Base-by-base conservation (phyloP, 176 grass and related monocot genomes). In the Carex pumila region DNA sequence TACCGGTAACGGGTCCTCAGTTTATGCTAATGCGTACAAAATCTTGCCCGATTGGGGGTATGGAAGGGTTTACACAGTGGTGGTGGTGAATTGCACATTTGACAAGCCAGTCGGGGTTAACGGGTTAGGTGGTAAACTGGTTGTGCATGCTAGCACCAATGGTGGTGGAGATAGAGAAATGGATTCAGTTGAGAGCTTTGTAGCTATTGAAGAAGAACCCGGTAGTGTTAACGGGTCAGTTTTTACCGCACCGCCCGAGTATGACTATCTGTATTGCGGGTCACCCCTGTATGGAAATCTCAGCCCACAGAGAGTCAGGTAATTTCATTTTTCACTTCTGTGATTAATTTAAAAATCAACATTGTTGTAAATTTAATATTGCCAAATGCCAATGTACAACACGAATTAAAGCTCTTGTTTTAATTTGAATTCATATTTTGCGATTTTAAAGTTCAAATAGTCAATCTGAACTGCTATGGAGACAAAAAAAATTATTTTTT, bases 31-130 rank as follows among this genome's bases (percentile, higher is more conserved):
- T 47, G 92, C 74, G 25, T 92, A 90, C 85, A 90, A 86, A 84
- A 94, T 97, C 85, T 92, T 97, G 12, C 94, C 94, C 15, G 94
- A 97, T 84, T 97, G 92, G 94, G 94, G 94, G 15, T 97, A 97
- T 61, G 94, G 94, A 41, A 90, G 90, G 79, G 81, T 94, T 57
- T 97, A 97, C 90, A 94, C 90, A 15, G 83, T 78, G 50, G 90
- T 97, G 53, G 77, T 97, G 31, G 92, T 97, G 41, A 97, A 97
- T 74, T 97, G 94, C 86, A 97, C 90, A 0, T 97, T 97, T 81
- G 85, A 89, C 0, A 25, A 70, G 36, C 88, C 89, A 13, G 90
- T 92, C 61, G 93, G 91, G 80, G 39, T 89, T 62, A 79, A 60
- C 70, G 88, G 93, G 31, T 50, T 52, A 77, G 95, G 90, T 8